Evolutionary conservation across 2,329 filamentous ascomycete genomes (phyloP), one percentile per base, ranked within the genome.

Genomic region (Fusarium sp.): DNA sequence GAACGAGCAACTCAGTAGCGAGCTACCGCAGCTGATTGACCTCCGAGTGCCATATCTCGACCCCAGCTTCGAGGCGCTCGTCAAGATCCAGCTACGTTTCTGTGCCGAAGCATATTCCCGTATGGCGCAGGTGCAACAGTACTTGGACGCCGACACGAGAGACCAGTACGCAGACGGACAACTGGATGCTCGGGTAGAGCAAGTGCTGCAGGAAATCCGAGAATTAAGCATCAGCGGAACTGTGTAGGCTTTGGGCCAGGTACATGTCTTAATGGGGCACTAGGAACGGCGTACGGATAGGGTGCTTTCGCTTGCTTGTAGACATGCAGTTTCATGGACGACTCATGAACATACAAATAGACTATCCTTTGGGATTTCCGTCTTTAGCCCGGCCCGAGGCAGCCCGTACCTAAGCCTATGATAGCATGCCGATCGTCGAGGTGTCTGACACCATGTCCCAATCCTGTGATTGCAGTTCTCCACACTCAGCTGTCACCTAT

Each of bases 91-190:
- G 84, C 82, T 99, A 76, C 89, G 96, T 39, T 99, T 99, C 85
- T 99, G 97, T 77, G 96, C 97, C 8, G 96, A 99, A 83, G 96
- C 96, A 2, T 99, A 99, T 82, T 95, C 91, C 67, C 88, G 96
- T 50, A 99, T 99, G 96, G 96, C 97, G 28, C 97, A 99, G 84
- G 97, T 99, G 61, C 96, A 99, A 84, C 96, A 99, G 83, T 98
- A 98, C 80, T 87, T 99, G 34, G 96, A 98, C 79, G 92, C 95
- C 31, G 94, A 97, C 78, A 98, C 95, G 55, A 89, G 96, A 80
- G 96, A 99, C 72, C 93, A 98, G 82, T 99, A 99, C 81, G 96
- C 96, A 2, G 91, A 94, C 75, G 96, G 96, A 28, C 93, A 98
- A 72, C 84, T 99, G 74, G 96, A 99, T 80, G 92, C 91, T 65